Evolutionary conservation across 768 basidiomycete species (phyloP).

Genomic region (Auricularia heimuer): DNA sequence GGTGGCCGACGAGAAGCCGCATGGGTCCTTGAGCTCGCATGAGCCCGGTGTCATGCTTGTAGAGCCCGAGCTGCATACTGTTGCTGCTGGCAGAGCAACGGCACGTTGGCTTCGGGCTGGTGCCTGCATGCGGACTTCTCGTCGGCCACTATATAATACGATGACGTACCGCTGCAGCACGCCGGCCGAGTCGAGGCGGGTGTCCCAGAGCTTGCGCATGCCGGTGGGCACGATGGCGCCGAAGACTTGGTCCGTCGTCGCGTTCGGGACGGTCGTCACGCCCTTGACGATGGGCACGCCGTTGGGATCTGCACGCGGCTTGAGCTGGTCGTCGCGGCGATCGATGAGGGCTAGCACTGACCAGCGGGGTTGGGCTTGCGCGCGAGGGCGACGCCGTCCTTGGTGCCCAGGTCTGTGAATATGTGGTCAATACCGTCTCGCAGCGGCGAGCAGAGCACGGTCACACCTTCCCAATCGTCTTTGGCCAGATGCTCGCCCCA

Average conservation of each 20-base stretch:
- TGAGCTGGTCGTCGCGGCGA: background rate
- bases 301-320: background rate
- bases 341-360: background rate
- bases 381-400: background rate
- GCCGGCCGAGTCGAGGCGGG: background rate
- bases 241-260: background rate
- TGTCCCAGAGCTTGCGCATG: background rate
- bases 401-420: background rate
- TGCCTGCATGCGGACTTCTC: too few relatives aligned
- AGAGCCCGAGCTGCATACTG: too few relatives aligned
- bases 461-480: background rate
- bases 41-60: too few relatives aligned
- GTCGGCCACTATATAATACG: too few relatives aligned
- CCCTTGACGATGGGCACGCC: constrained; percentile 1
- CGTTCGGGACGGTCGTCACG: background rate
- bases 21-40: too few relatives aligned
- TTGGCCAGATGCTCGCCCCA: background rate
- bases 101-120: too few relatives aligned
- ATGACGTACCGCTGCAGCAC: background rate
- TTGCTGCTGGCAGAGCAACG: too few relatives aligned
- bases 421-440: background rate
- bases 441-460: background rate
- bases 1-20: background rate
- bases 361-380: background rate
- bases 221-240: background rate